These are phyloP conservation scores for Thuidium tamariscinum DNA, from an alignment of 225 moss, liverwort and hornwort genomes.

Conservation along the genomic window DNA sequence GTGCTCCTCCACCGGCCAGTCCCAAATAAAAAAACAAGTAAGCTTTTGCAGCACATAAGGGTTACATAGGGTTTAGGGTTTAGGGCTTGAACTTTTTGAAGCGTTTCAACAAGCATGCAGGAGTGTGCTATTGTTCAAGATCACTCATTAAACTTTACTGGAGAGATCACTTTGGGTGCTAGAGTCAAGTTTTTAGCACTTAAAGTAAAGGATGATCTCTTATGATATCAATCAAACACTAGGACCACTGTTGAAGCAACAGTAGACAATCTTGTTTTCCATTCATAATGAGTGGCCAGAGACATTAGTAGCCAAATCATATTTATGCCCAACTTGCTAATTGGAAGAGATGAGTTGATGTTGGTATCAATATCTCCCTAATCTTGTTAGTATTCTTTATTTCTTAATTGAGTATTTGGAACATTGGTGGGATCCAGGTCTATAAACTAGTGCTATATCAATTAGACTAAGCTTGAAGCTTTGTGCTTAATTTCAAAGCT, in stretches of 20 bases:
- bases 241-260: not conserved
- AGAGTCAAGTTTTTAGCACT: not conserved
- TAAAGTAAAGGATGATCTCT: not conserved
- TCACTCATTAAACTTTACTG: not conserved
- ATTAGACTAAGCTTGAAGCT: not conserved
- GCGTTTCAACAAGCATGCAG: not conserved
- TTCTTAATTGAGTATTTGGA: not conserved
- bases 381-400: not conserved
- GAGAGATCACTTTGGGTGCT: not conserved
- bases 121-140: not conserved
- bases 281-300: not conserved
- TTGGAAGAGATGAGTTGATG: not conserved
- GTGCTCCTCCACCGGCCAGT: constrained; percentile 27
- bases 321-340: not conserved
- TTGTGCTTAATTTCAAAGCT: not conserved
- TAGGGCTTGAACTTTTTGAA: not conserved
- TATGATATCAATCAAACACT: not conserved
- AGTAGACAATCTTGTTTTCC: not conserved
- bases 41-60: not conserved
- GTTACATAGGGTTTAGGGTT: not conserved
- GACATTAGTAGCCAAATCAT: not conserved
- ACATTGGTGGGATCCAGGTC: not conserved
- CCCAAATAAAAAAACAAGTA: constrained; percentile 9
- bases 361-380: not conserved
- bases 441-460: not conserved